Conservation (phyloP, 306 rosid genomes). For the Ammopiptanthus mongolicus region DNA sequence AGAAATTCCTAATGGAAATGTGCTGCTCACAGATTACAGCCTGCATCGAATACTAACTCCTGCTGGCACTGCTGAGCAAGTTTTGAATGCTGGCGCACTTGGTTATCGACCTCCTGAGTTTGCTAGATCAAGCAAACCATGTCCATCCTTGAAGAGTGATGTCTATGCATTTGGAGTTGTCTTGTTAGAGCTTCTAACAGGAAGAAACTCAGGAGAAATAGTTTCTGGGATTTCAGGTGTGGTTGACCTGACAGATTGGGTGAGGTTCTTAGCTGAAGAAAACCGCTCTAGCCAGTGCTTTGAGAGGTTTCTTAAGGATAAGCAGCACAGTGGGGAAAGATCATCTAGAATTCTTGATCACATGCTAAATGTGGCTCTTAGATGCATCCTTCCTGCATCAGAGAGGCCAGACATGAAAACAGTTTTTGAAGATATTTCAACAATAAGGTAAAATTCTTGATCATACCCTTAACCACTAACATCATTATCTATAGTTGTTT, state of each 20-base stretch:
- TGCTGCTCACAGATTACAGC: slow-evolving; percentile 59
- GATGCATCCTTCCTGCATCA: slow-evolving; percentile 68
- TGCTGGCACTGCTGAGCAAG: slow-evolving; percentile 73
- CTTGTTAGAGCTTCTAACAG: slow-evolving; percentile 72
- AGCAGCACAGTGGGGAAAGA: slow-evolving; percentile 5
- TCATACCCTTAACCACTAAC: slow-evolving; percentile 32
- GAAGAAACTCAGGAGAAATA: slow-evolving; percentile 56
- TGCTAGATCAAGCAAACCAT: slow-evolving; percentile 60
- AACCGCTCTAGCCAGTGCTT: slow-evolving; percentile 52
- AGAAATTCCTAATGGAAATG: slow-evolving; percentile 43
- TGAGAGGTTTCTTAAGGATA: slow-evolving; percentile 47
- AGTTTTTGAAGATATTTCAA: slow-evolving; percentile 57
- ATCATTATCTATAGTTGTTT: slow-evolving; percentile 19
- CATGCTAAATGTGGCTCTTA: slow-evolving; percentile 59
- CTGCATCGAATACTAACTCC: slow-evolving; percentile 68
- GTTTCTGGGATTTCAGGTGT: slow-evolving; percentile 53
- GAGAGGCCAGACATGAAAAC: slow-evolving; percentile 74
- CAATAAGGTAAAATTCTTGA: slow-evolving; percentile 35
- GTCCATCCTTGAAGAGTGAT: slow-evolving; percentile 75
- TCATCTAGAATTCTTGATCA: slow-evolving; percentile 36
- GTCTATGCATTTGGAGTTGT: slow-evolving; percentile 76
- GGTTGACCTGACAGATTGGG: slow-evolving; percentile 68
- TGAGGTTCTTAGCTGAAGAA: slow-evolving; percentile 44
- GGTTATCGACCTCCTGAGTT: slow-evolving; percentile 84
- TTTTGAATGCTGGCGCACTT: slow-evolving; percentile 62